Base-by-base conservation (phyloP, 1,139 yeast genomes). In the Suhomyces guaymorum region DNA sequence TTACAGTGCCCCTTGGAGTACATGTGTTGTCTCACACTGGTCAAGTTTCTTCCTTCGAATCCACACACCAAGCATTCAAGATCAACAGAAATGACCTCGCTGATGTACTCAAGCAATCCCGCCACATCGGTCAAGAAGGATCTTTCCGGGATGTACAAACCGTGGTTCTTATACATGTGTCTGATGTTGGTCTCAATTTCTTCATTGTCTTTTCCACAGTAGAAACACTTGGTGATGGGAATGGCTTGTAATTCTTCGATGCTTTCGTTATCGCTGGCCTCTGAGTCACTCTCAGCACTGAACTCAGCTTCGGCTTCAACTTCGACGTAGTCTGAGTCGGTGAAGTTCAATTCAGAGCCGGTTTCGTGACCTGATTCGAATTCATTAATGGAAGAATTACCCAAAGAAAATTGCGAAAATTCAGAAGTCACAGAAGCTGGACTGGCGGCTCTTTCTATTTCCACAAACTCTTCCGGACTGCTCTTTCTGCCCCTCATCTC, bases 381-480 rank as follows among this genome's bases (percentile, higher is more conserved):
- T 24, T 69, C 76, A 24, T 56, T 51, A 38, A 68, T 73, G 42
- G 40, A 36, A 5, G 83, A 71, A 8, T 79, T 82, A 10, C 86
- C 88, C 17, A 83, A 61, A 1, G 90, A 80, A 48, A 85, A 75
- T 33, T 76, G 73, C 0, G 94, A 82, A 21, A 78, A 61, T 24
- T 73, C 76, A 2, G 87, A 79, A 0, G 68, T 64, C 4, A 75
- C 69, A 4, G 84, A 76, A 0, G 76, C 70, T 2, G 85, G 83
- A 46, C 86, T 77, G 11, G 51, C 43, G 3, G 61, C 65, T 52
- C 78, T 53, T n/a, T 35, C 8, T 6, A 13, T 14, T 3, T 27
- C 22, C 3, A 26, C 48, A 3, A 33, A 34, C 11, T 34, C 45
- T 15, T 38, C 51, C 1, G 25, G 47, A 4, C 8, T 23, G 11